Conservation (phyloP, 257 asterid species). For the Gardenia jasminoides region DNA sequence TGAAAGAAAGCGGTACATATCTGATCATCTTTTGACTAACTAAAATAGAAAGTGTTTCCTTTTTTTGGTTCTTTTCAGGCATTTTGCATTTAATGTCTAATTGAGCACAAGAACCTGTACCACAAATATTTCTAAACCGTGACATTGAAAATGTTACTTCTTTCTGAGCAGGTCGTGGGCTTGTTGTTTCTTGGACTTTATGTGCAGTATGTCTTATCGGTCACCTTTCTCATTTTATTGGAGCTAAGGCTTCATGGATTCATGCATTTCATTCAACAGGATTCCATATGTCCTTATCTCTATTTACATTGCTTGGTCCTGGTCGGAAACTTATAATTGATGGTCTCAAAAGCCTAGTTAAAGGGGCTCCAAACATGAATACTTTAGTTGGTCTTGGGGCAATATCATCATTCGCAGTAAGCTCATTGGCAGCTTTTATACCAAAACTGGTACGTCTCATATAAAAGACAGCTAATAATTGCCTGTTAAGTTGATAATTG, state of each 20-base stretch:
- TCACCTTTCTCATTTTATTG: constrained; percentile 87
- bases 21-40: constrained; percentile 18
- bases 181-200: constrained; percentile 90
- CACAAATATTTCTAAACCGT: constrained; percentile 18
- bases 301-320: constrained; percentile 87
- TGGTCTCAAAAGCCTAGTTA: constrained; percentile 82
- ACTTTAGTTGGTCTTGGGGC: constrained; percentile 99
- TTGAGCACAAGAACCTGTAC: background rate
- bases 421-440: constrained; percentile 82
- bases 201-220: constrained; percentile 92
- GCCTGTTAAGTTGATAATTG: background rate
- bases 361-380: constrained; percentile 97
- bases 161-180: constrained; percentile 84
- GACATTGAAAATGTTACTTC: constrained; percentile 21
- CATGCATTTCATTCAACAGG: constrained; percentile 94
- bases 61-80: background rate
- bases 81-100: background rate
- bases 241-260: constrained; percentile 91
- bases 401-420: constrained; percentile 93
- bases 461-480: background rate
- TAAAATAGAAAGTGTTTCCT: background rate
- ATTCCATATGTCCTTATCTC: constrained; percentile 81
- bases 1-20: constrained; percentile 77
- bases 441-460: constrained; percentile 78
- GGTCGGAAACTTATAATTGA: constrained; percentile 88